phyloP scores from a whole-genome alignment of 2,329 filamentous ascomycete genomes.

The Penicillium sp. region DNA sequence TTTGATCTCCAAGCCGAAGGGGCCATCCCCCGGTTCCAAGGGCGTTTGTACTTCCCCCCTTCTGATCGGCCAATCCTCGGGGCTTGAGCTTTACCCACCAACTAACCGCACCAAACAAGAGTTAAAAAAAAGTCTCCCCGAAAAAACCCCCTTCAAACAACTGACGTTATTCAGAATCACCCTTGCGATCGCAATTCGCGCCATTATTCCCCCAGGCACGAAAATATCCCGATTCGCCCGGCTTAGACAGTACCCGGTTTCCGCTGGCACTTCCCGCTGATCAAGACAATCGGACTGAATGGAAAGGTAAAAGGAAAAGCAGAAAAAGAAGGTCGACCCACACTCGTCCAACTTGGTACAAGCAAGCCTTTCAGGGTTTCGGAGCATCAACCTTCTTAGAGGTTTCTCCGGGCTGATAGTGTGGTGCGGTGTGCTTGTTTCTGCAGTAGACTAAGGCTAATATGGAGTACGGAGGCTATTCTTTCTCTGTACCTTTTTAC shows the following conservation, averaged over 20 bases:
- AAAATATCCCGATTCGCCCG: conserved; percentile 10
- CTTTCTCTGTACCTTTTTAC: neutral
- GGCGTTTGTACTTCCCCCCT: conserved; percentile 19
- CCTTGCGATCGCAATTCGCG: neutral
- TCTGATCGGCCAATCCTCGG: conserved; percentile 29
- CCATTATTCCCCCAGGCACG: neutral
- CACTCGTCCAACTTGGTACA: neutral
- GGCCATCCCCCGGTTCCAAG: conserved; percentile 8
- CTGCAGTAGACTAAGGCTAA: neutral
- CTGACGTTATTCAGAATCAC: neutral
- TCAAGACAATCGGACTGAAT: neutral
- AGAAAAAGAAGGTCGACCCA: conserved; percentile 19
- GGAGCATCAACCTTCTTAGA: conserved; percentile 30
- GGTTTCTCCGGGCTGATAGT: conserved; percentile 15
- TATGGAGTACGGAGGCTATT: conserved; percentile 2
- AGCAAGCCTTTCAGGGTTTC: conserved; percentile 23
- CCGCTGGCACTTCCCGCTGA: neutral
- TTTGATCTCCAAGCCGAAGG: conserved; percentile 6
- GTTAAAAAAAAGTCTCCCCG: conserved; percentile 9
- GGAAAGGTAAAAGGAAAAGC: neutral
- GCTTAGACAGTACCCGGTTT: neutral
- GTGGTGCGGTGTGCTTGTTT: neutral
- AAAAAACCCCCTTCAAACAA: neutral
- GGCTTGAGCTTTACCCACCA: conserved; percentile 10
- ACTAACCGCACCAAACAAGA: conserved; percentile 1